Evolutionary conservation across 2,329 filamentous ascomycete species (phyloP).

Genomic region (Paraphoma sp.): DNA sequence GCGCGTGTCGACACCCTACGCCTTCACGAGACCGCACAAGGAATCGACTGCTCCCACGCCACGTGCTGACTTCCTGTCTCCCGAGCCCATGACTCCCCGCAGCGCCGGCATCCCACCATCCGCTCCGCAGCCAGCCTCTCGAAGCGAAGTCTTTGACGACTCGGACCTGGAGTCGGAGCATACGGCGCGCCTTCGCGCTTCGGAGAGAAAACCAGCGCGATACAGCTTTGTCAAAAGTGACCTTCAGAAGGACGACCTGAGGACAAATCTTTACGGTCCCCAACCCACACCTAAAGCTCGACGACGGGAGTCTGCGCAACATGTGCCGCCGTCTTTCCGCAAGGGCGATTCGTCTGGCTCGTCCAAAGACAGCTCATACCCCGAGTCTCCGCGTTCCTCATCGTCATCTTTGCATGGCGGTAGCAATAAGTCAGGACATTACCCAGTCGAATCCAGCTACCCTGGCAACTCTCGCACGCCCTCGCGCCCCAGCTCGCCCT

Average conservation of each 20-base stretch:
- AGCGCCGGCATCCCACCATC: slow-evolving; percentile 35
- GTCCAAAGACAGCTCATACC: slow-evolving; percentile 31
- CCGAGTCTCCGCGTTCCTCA: slow-evolving; percentile 42
- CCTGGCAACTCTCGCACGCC: slow-evolving; percentile 22
- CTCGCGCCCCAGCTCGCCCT: slow-evolving; percentile 37
- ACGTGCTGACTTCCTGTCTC: slow-evolving; percentile 54
- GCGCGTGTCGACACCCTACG: slow-evolving; percentile 55
- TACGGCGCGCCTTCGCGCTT: slow-evolving; percentile 32
- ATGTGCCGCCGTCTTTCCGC: slow-evolving; percentile 17
- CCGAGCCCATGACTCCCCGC: slow-evolving; percentile 55
- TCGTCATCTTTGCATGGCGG: slow-evolving; percentile 35
- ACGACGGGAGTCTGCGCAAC: slow-evolving; percentile 23
- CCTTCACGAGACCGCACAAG: slow-evolving; percentile 49
- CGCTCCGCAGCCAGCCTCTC: slow-evolving; percentile 21
- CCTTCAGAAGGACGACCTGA: slow-evolving; percentile 41
- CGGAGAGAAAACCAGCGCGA: slow-evolving; percentile 41
- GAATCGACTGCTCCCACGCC: slow-evolving; percentile 30
- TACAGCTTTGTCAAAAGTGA: slow-evolving; percentile 51
- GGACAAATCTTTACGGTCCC: slow-evolving; percentile 32
- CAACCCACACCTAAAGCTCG: slow-evolving; percentile 22
- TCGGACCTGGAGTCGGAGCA: slow-evolving; percentile 38
- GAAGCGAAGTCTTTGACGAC: slow-evolving; percentile 39
- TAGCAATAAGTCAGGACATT: slow-evolving; percentile 20
- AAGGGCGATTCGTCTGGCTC: slow-evolving; percentile 30
- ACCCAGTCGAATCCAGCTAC: slow-evolving; percentile 25